Base-by-base conservation (phyloP, 2,329 filamentous ascomycete genomes). In the Keithomyces neogunnii region DNA sequence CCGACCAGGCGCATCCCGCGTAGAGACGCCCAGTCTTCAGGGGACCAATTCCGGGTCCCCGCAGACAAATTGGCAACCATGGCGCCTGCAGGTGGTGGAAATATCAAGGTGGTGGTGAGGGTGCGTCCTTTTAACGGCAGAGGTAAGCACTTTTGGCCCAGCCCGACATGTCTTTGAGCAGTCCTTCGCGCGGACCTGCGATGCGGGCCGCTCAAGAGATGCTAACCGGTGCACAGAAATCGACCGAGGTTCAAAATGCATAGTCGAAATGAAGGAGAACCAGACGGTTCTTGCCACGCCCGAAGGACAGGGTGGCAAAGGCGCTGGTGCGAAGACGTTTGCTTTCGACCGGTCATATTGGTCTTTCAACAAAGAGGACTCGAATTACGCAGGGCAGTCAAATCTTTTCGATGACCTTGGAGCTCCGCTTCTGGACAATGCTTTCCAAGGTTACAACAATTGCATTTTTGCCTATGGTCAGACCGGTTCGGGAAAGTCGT, bases 71-170 rank as follows among this genome's bases (percentile, higher is more conserved):
- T 53, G 56, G 58, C 59, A 62, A 58, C 50, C 62, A 71, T 71
- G 69, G 62, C 69, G 59, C 68, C 75, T 55, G 74, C 80, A 61
- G 88, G 88, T 65, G 90, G 88, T 73, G 91, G 93, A 67, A 99
- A 99, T 68, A 99, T 99, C 71, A 99, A 99, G 85, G 93, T 99
- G 75, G 93, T 99, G 77, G 93, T 99, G 76, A 84, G 93, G 74
- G 85, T 88, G 62, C 84, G 93, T 67, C 93, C 93, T 48, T 99
- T 99, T 75, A 99, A 99, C 71, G 84, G 83, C 65, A 84, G 91
- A 92, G 89, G 90, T 92, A 77, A 53, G 76, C 60, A 43, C 6
- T 33, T 19, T 35, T 13, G 26, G 1, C 44, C 3, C 33, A 6
- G 5, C 10, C 4, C 35, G 28, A 13, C n/a, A 11, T 40, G 51